Base-by-base conservation (phyloP, 1,284 basidiomycete genomes). In the Erythrobasidium hasegawianum region DNA sequence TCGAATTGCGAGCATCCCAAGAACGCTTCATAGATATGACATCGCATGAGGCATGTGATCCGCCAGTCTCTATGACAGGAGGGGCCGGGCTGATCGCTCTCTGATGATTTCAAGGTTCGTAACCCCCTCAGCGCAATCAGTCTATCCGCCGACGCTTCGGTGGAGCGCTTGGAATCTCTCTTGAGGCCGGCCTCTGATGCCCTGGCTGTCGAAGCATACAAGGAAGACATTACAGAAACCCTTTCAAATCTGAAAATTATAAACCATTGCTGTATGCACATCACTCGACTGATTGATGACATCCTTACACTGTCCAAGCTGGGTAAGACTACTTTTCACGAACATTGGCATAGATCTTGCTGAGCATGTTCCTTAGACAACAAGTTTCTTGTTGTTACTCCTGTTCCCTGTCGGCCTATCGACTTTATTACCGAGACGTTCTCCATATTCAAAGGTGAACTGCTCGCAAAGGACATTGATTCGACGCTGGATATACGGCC, bases 11-110 rank as follows among this genome's bases (percentile, higher is more conserved):
- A 47, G 53, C 53, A 2, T 64, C 69, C 41, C 72, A 73, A 54
- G 72, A 74, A 43, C 57, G 70, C 14, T 74, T 73, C 60, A 69
- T 74, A n/a, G 72, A 73, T 52, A 72, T 73, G 71, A 68, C 66
- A 3, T 41, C 33, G 4, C 57, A 59, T 41, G 57, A 59, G 10
- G n/a, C n/a, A n/a, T n/a, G n/a, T n/a, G n/a, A n/a, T n/a, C n/a
- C n/a, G n/a, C n/a, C n/a, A n/a, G n/a, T n/a, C n/a, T n/a, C n/a
- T n/a, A n/a, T n/a, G n/a, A n/a, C n/a, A n/a, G n/a, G n/a, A n/a
- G n/a, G n/a, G n/a, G n/a, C n/a, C n/a, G n/a, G n/a, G n/a, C n/a
- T n/a, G n/a, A n/a, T n/a, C n/a, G n/a, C n/a, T n/a, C n/a, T n/a
- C n/a, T n/a, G n/a, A n/a, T n/a, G n/a, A n/a, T n/a, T n/a, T n/a